Evolutionary conservation across 768 basidiomycete genomes (phyloP).

Genomic region (Tylopilus sp.): DNA sequence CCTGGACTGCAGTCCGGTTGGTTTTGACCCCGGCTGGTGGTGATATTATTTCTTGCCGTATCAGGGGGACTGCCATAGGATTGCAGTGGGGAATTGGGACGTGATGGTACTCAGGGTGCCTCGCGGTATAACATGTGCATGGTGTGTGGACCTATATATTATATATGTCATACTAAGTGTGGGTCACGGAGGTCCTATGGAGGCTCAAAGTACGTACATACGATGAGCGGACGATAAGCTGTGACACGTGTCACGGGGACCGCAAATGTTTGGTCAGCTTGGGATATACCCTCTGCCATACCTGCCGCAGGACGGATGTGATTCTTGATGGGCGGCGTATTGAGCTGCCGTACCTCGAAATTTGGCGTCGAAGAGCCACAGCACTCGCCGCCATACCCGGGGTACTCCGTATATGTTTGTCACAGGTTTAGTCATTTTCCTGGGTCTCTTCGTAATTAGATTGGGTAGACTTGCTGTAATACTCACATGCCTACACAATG

Average conservation of each 20-base stretch:
- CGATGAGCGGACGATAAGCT: not conserved
- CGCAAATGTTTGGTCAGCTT: not conserved
- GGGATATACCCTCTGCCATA: not conserved
- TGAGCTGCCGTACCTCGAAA: too few relatives aligned
- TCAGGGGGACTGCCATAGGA: too few relatives aligned
- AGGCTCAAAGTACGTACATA: not conserved
- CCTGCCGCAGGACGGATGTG: not conserved
- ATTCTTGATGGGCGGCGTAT: too few relatives aligned
- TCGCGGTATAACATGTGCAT: not conserved
- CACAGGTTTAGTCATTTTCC: too few relatives aligned
- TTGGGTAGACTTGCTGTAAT: constrained; percentile 9
- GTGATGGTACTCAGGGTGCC: not conserved
- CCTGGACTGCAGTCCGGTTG: too few relatives aligned
- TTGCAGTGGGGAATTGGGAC: not conserved
- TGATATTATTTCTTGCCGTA: too few relatives aligned
- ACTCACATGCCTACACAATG: not conserved
- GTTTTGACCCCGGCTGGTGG: too few relatives aligned
- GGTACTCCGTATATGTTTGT: not conserved
- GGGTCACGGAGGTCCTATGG: too few relatives aligned
- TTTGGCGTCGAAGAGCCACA: too few relatives aligned
- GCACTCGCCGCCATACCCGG: too few relatives aligned
- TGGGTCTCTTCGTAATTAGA: constrained; percentile 3
- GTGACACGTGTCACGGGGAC: not conserved
- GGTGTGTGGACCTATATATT: not conserved
- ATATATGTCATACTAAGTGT: not conserved